These are phyloP conservation scores for Clarireedia hainanense DNA, from an alignment of 2,329 filamentous ascomycete species.

Conservation along the genomic window DNA sequence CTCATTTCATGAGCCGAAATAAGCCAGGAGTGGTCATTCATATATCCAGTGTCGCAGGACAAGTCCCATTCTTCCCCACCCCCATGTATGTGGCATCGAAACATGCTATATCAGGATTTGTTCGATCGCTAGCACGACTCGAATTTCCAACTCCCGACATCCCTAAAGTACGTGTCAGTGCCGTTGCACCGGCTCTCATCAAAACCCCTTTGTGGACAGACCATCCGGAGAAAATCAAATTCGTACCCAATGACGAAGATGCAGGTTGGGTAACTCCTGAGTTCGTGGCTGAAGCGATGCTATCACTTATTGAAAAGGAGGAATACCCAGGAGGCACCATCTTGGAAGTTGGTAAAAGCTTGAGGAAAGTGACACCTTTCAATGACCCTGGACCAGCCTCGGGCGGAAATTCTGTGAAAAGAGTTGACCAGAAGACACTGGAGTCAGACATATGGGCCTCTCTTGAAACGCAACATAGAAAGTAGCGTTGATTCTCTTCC, in stretches of 20 bases:
- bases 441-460: slow-evolving; percentile 3
- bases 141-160: slow-evolving; percentile 27
- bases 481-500: no score
- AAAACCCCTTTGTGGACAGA: slow-evolving; percentile 40
- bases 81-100: slow-evolving; percentile 43
- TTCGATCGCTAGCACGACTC: slow-evolving; percentile 34
- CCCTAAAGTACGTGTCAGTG: slow-evolving; percentile 34
- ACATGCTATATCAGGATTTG: slow-evolving; percentile 40
- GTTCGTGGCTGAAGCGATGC: slow-evolving; percentile 38
- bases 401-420: background rate
- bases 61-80: slow-evolving; percentile 31
- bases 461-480: background rate
- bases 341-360: slow-evolving; percentile 33
- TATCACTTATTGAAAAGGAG: slow-evolving; percentile 31
- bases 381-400: slow-evolving; percentile 35
- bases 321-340: slow-evolving; percentile 34
- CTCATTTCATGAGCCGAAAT: slow-evolving; percentile 35
- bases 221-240: slow-evolving; percentile 35
- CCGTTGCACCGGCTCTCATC: slow-evolving; percentile 35
- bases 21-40: slow-evolving; percentile 33
- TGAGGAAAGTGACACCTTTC: slow-evolving; percentile 29
- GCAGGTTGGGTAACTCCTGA: slow-evolving; percentile 34
- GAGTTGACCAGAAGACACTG: background rate
- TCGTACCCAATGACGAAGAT: slow-evolving; percentile 21
- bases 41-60: slow-evolving; percentile 40